Conservation (phyloP, 768 basidiomycete species). For the Pulveroboletus ravenelii region DNA sequence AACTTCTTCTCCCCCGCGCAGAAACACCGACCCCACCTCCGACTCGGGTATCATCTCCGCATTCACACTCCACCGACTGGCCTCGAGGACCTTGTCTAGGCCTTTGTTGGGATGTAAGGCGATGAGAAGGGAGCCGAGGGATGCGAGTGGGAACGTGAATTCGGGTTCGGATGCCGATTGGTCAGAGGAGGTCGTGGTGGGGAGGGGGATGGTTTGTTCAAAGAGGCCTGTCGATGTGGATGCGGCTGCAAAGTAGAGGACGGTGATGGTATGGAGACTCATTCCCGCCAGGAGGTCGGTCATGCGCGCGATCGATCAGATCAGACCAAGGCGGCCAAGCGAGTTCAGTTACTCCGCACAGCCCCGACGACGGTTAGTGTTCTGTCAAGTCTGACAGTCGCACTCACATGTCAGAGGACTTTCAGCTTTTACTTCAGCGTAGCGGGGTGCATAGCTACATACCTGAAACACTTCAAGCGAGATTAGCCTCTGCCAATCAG, state of each 20-base stretch:
- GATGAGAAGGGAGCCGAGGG: slow-evolving; percentile 47
- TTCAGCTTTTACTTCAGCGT: no score
- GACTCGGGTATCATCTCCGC: slow-evolving; percentile 73
- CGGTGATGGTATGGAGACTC: slow-evolving; percentile 35
- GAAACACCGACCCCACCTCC: slow-evolving; percentile 29
- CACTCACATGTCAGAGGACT: no score
- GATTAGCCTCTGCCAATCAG: background rate
- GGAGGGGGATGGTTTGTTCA: slow-evolving; percentile 50
- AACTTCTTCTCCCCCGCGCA: slow-evolving; percentile 72
- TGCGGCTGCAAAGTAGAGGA: slow-evolving; percentile 58
- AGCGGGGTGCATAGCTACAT: no score
- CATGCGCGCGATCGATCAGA: no score
- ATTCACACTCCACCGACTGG: slow-evolving; percentile 75
- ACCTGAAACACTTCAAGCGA: background rate
- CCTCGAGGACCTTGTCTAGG: slow-evolving; percentile 50
- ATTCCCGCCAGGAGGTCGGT: background rate
- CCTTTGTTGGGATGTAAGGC: slow-evolving; percentile 48
- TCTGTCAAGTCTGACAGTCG: no score
- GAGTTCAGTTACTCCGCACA: background rate
- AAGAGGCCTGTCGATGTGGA: slow-evolving; percentile 64
- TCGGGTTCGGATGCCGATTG: background rate
- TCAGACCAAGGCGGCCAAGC: background rate
- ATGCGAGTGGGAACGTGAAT: slow-evolving; percentile 39
- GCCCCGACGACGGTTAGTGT: background rate
- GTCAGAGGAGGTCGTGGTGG: slow-evolving; percentile 21